A percentile compares a stretch with the other conserved stretches of the same genome.
Conservation (phyloP, 2,329 filamentous ascomycete species). For the Microcyclospora pomicola region DNA sequence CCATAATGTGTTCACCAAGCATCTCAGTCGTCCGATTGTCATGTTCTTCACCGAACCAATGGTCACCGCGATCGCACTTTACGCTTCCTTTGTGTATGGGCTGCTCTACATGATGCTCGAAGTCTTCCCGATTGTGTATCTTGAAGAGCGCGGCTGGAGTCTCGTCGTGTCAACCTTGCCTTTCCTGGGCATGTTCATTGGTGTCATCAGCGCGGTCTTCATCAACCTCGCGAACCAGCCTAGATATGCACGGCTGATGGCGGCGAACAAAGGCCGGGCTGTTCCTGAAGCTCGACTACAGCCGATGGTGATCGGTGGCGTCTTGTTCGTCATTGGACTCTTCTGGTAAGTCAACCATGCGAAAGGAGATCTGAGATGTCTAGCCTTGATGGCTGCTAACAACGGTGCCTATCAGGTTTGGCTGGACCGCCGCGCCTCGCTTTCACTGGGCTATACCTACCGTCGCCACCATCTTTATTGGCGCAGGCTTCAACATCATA, state of each 20-base stretch:
- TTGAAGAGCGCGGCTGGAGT: slow-evolving; percentile 29
- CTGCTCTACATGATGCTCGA: slow-evolving; percentile 35
- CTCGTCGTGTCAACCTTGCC: slow-evolving; percentile 31
- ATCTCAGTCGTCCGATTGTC: slow-evolving; percentile 27
- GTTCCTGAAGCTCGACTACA: slow-evolving; percentile 27
- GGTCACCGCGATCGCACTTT: slow-evolving; percentile 37
- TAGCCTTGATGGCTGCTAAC: no score
- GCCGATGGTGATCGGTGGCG: slow-evolving; percentile 33
- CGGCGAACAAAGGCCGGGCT: slow-evolving; percentile 21
- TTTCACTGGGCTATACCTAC: slow-evolving; percentile 30
- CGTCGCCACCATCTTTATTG: slow-evolving; percentile 30
- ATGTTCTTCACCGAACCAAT: slow-evolving; percentile 38
- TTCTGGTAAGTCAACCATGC: slow-evolving; percentile 6
- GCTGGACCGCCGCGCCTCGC: slow-evolving; percentile 27
- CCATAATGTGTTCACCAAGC: slow-evolving; percentile 29
- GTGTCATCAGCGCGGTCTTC: slow-evolving; percentile 25
- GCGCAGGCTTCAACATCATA: slow-evolving; percentile 33
- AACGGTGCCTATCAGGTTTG: slow-evolving; percentile 29
- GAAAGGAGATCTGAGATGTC: no score
- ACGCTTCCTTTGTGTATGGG: slow-evolving; percentile 33
- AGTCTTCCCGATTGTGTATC: slow-evolving; percentile 35
- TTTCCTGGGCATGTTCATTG: slow-evolving; percentile 32
- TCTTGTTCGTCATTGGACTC: slow-evolving; percentile 28
- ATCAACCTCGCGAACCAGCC: slow-evolving; percentile 38
- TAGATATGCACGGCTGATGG: slow-evolving; percentile 26